Base-by-base conservation (phyloP, 805 yeast species). In the Candida odintsovae region DNA sequence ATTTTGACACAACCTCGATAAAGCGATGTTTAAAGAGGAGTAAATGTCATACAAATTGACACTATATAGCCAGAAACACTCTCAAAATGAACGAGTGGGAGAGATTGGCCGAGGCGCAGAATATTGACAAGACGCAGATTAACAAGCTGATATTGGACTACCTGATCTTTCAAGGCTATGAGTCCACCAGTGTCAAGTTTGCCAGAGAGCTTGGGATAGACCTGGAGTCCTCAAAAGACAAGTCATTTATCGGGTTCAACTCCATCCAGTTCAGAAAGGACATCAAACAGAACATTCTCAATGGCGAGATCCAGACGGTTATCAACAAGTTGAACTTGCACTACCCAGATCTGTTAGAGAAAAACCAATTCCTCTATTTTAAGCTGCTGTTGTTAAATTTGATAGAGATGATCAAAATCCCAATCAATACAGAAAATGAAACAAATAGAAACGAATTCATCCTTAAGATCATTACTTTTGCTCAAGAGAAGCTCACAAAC, bases 141-240 rank as follows among this genome's bases (percentile, higher is more conserved):
- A 56, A 54, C 46, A 48, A 69, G 41, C 61, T 87, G 47, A 73
- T 89, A 12, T 71, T 88, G 61, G 82, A 86, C 66, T 87, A 85
- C 63, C 75, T 89, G 50, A 77, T 89, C 13, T 78, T 80, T 43
- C 90, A 87, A 65, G 95, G 94, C 0, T 83, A 85, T 59, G 82
- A 81, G 49, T 74, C 80, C 13, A 82, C 95, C 0, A 85, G 88
- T 2, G 48, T 67, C 31, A 65, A 66, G 47, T 66, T 72, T 53
- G 49, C 60, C 41, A 29, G 58, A 15, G 57, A 60, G 31, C 62
- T 69, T 26, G 65, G 63, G 10, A 29, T 53, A 19, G 42, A 54
- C 9, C 57, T 67, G 41, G 52, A 58, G 4, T 16, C 22, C 6
- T 13, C 31, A 20, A 10, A 39, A 29, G 35, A 40, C 12, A 16